Conservation (phyloP, 495 filamentous ascomycete genomes). For the Hypoxylon fragiforme region DNA sequence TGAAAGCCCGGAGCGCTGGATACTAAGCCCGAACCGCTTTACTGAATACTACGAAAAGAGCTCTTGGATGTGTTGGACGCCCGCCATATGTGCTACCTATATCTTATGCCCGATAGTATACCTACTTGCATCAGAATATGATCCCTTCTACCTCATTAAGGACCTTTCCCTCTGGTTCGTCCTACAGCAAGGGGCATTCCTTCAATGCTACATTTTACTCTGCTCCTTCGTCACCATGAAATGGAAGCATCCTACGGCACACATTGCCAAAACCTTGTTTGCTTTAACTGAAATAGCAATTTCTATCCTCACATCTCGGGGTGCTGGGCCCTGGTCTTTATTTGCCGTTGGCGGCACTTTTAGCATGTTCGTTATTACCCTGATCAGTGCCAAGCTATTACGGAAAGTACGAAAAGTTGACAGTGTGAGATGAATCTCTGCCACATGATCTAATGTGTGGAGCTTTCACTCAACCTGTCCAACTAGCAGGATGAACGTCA, state of each 20-base stretch:
- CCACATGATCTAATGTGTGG: no score
- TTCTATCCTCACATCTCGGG: no score
- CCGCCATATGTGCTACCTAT: conserved; percentile 1
- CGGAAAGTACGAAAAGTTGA: neutral
- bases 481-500: no score
- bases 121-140: no score
- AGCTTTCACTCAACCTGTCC: no score
- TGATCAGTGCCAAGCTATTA: neutral
- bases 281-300: neutral
- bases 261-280: neutral
- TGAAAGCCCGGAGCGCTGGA: no score
- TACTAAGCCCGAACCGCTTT: no score
- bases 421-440: no score
- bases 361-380: neutral
- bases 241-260: conserved; percentile 2
- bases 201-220: neutral
- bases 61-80: conserved; percentile 3
- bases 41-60: conserved; percentile 1
- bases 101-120: no score
- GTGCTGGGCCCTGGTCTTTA: no score
- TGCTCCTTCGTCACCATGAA: neutral
- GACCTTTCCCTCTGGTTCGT: neutral
- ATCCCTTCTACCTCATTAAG: no score
- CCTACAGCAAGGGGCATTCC: neutral
- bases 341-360: no score